Conservation (phyloP, 1,284 basidiomycete genomes). For the Leccinum pachyderme region DNA sequence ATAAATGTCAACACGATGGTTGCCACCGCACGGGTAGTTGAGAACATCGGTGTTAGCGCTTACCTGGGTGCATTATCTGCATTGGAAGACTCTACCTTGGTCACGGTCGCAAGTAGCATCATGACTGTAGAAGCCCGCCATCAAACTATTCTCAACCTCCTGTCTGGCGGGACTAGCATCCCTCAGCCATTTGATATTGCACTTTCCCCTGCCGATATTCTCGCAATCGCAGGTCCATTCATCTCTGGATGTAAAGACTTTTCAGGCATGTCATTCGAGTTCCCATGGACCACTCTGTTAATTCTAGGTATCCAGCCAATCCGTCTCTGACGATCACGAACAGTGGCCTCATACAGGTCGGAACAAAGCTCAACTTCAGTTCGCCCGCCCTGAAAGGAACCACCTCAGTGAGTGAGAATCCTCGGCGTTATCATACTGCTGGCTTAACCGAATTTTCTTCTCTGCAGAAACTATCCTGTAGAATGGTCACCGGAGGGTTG, state of each 20-base stretch:
- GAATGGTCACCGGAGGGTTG: slow-evolving; percentile 72
- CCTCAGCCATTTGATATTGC: slow-evolving; percentile 72
- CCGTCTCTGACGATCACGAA: slow-evolving; percentile 63
- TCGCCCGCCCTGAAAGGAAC: slow-evolving; percentile 56
- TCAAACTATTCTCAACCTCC: slow-evolving; percentile 71
- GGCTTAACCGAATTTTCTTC: not conserved
- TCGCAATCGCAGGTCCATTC: slow-evolving; percentile 73
- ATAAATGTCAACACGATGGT: slow-evolving; percentile 72
- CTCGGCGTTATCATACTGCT: not conserved
- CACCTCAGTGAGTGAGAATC: slow-evolving; percentile 44
- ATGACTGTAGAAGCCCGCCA: slow-evolving; percentile 82
- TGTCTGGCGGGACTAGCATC: slow-evolving; percentile 59
- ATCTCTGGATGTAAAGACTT: slow-evolving; percentile 72
- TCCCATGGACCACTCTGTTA: not conserved
- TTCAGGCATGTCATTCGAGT: slow-evolving; percentile 40
- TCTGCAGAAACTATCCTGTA: slow-evolving; percentile 60
- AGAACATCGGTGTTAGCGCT: slow-evolving; percentile 75
- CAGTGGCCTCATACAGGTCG: slow-evolving; percentile 50
- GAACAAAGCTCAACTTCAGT: slow-evolving; percentile 61
- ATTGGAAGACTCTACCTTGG: slow-evolving; percentile 59
- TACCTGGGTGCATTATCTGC: slow-evolving; percentile 78
- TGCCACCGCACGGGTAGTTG: slow-evolving; percentile 73
- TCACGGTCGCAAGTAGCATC: slow-evolving; percentile 74
- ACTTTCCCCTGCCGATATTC: slow-evolving; percentile 65
- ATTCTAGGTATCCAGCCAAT: slow-evolving; percentile 45